Conservation (phyloP, 176 grass and related monocot genomes). For the Aegilops speltoides region DNA sequence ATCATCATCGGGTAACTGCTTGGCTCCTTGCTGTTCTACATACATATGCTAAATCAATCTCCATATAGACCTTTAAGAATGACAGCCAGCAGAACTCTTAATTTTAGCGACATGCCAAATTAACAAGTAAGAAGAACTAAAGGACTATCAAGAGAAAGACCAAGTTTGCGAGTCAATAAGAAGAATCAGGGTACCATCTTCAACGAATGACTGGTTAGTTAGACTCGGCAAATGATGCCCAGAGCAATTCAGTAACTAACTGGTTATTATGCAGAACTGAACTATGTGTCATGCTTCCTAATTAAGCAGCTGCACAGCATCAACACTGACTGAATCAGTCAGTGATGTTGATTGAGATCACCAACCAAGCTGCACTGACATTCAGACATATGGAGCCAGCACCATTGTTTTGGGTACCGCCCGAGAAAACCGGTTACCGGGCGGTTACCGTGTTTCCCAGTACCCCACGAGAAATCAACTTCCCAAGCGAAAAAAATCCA, state of each 20-base stretch:
- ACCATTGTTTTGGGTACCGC: too few relatives aligned
- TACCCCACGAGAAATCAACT: too few relatives aligned
- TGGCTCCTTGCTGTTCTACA: neutral
- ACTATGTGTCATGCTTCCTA: neutral
- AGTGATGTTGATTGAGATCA: slow-evolving; percentile 31
- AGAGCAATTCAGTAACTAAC: neutral
- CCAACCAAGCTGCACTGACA: neutral
- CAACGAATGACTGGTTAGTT: neutral
- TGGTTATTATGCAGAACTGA: neutral
- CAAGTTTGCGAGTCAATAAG: neutral
- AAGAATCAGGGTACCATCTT: slow-evolving; percentile 9
- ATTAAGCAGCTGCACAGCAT: neutral
- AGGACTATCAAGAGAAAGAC: too few relatives aligned
- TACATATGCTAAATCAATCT: neutral
- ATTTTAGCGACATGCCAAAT: too few relatives aligned
- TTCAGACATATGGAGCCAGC: slow-evolving; percentile 30
- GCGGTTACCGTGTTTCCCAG: too few relatives aligned
- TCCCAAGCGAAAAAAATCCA: too few relatives aligned
- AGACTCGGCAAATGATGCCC: neutral
- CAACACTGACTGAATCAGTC: neutral
- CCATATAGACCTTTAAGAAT: too few relatives aligned
- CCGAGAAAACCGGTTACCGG: too few relatives aligned
- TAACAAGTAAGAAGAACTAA: too few relatives aligned
- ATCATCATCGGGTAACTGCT: neutral
- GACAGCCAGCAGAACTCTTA: too few relatives aligned